phyloP scores from a whole-genome alignment of 805 yeast genomes.

The Yamadazyma nakazawae region DNA sequence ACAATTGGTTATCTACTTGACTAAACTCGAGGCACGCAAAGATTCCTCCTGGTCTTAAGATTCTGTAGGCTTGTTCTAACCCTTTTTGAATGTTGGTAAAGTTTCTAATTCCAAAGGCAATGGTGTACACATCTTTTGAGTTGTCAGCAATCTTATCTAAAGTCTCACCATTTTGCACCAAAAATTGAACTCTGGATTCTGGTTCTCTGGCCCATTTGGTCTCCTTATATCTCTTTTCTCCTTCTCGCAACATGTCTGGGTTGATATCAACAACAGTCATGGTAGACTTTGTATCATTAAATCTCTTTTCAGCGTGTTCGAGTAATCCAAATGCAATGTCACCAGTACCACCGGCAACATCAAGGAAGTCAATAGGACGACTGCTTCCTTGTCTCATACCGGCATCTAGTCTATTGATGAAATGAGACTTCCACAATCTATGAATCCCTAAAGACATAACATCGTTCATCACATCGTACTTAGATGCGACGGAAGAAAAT shows the following conservation, averaged over 20 bases:
- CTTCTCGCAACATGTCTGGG: conserved; percentile 93
- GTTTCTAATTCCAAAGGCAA: conserved; percentile 96
- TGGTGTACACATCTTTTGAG: conserved; percentile 92
- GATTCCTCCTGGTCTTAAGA: conserved; percentile 94
- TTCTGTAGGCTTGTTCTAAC: conserved; percentile 90
- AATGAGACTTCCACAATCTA: conserved; percentile 90
- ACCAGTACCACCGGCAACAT: conserved; percentile 99
- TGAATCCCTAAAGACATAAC: conserved; percentile 96
- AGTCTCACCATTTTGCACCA: conserved; percentile 90
- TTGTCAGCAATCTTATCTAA: conserved; percentile 80
- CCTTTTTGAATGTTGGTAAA: conserved; percentile 95
- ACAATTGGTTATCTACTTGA: conserved; percentile 75
- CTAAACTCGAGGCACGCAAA: conserved; percentile 95
- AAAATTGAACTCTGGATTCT: conserved; percentile 63
- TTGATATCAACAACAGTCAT: conserved; percentile 96
- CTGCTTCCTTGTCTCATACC: conserved; percentile 83
- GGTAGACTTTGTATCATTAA: conserved; percentile 67
- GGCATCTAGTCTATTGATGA: conserved; percentile 84
- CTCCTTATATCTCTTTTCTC: conserved; percentile 67
- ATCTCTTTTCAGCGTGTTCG: conserved; percentile 81
- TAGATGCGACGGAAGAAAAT: conserved; percentile 91
- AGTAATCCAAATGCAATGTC: conserved; percentile 94
- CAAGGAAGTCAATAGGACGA: conserved; percentile 81
- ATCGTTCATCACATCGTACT: conserved; percentile 95
- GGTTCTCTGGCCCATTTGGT: conserved; percentile 56